Percentiles rank a stretch among this genome's conserved stretches.
Conservation (phyloP, 768 basidiomycete species). For the Pisolithus orientalis region DNA sequence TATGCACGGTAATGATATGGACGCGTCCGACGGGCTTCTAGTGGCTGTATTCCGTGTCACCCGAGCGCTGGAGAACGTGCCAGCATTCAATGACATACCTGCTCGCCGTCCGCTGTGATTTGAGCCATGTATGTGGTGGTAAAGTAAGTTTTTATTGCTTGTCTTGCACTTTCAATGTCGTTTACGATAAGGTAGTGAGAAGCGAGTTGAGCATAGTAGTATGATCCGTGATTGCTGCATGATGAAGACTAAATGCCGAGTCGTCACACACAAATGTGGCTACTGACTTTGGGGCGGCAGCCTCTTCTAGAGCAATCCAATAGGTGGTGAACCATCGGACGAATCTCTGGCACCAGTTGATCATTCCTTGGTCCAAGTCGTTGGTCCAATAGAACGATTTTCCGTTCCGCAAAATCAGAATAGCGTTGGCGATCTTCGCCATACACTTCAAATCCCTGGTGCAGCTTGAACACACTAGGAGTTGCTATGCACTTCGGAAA, state of each 20-base stretch:
- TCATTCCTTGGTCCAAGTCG: slow-evolving; percentile 43
- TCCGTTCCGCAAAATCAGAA: slow-evolving; percentile 46
- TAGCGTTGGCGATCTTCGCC: slow-evolving; percentile 47
- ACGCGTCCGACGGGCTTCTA: slow-evolving; percentile 53
- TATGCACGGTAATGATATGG: slow-evolving; percentile 66
- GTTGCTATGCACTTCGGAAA: slow-evolving; percentile 2
- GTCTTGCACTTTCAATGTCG: slow-evolving; percentile 42
- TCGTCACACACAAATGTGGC: neutral
- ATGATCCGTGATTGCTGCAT: slow-evolving; percentile 61
- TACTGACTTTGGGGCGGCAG: slow-evolving; percentile 46
- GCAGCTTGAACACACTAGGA: slow-evolving; percentile 1
- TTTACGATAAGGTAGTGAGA: slow-evolving; percentile 50
- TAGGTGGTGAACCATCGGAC: slow-evolving; percentile 50
- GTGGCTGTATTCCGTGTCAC: slow-evolving; percentile 33
- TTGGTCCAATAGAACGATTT: slow-evolving; percentile 48
- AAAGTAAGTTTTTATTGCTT: slow-evolving; percentile 46
- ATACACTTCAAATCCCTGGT: slow-evolving; percentile 53
- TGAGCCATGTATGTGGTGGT: slow-evolving; percentile 42
- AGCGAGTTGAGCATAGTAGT: slow-evolving; percentile 55
- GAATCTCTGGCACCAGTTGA: slow-evolving; percentile 47
- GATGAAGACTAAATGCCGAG: neutral
- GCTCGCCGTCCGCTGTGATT: slow-evolving; percentile 52
- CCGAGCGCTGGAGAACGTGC: neutral
- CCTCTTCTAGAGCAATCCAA: slow-evolving; percentile 41
- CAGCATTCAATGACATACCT: slow-evolving; percentile 27